Evolutionary conservation across 2,329 filamentous ascomycete genomes (phyloP).

Genomic region (Trichoderma sp.): DNA sequence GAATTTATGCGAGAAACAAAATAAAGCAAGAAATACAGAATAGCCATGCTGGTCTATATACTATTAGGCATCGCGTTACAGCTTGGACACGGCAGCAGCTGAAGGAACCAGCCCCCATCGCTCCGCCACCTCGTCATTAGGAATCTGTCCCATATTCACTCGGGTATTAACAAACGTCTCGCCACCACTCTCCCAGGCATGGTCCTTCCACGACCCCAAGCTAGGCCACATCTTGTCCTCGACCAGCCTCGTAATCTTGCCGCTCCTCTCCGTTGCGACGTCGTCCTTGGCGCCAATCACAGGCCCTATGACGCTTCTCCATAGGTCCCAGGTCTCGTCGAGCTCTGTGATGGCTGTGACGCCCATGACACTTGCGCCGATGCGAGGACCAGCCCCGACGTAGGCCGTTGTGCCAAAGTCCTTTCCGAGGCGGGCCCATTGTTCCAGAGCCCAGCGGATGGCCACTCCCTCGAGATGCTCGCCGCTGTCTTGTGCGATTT

Average conservation of each 20-base stretch:
- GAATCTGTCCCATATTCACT: conserved; percentile 35
- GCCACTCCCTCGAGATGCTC: conserved; percentile 81
- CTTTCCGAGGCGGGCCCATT: conserved; percentile 56
- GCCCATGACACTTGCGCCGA: conserved; percentile 65
- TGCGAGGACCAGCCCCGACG: conserved; percentile 34
- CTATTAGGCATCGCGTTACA: conserved; percentile 28
- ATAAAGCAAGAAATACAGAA: neutral
- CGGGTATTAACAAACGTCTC: conserved; percentile 46
- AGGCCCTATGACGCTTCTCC: conserved; percentile 52
- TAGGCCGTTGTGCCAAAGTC: conserved; percentile 42
- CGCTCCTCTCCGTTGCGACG: conserved; percentile 35
- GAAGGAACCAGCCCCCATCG: conserved; percentile 34
- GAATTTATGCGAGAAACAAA: neutral
- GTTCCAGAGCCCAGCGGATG: conserved; percentile 76
- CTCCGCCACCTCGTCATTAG: conserved; percentile 35
- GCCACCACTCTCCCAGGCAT: conserved; percentile 63
- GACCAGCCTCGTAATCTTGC: conserved; percentile 40
- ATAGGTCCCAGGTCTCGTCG: conserved; percentile 61
- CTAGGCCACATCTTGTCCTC: conserved; percentile 54
- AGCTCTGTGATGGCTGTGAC: conserved; percentile 64
- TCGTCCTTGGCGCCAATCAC: conserved; percentile 42
- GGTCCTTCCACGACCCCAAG: conserved; percentile 64
- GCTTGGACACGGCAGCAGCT: conserved; percentile 32
- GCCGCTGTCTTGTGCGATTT: conserved; percentile 62
- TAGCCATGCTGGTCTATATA: conserved; percentile 12